Percentiles rank a stretch among this genome's conserved stretches.
phyloP scores from a whole-genome alignment of 1,139 yeast genomes.

The Zygoascus sp. region DNA sequence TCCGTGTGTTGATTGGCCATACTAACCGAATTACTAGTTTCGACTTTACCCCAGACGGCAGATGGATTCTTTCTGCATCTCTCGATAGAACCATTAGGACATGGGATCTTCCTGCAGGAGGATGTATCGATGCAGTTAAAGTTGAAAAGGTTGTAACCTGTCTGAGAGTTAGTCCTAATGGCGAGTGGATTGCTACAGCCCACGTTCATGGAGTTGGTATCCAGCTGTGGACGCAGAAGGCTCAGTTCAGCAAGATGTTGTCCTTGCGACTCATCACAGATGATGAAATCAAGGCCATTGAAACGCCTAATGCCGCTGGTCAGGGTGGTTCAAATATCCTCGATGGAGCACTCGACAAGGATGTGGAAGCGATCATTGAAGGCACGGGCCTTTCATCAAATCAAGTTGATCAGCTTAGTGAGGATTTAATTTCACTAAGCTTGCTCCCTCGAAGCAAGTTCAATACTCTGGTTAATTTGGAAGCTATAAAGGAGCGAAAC shows the following conservation, averaged over 20 bases:
- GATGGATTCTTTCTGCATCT: slow-evolving; percentile 86
- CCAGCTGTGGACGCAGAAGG: slow-evolving; percentile 84
- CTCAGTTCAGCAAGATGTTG: slow-evolving; percentile 65
- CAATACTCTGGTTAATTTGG: slow-evolving; percentile 73
- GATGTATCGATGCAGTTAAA: slow-evolving; percentile 87
- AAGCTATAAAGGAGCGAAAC: slow-evolving; percentile 77
- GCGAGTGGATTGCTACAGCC: slow-evolving; percentile 88
- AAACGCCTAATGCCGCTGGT: slow-evolving; percentile 76
- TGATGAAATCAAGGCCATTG: slow-evolving; percentile 46
- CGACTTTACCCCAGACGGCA: slow-evolving; percentile 92
- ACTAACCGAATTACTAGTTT: slow-evolving; percentile 80
- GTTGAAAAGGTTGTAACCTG: slow-evolving; percentile 76
- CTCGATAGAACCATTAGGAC: slow-evolving; percentile 87
- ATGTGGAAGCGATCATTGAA: slow-evolving; percentile 21
- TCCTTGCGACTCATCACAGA: slow-evolving; percentile 77
- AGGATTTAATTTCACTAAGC: slow-evolving; percentile 66
- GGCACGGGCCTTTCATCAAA: slow-evolving; percentile 31
- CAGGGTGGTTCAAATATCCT: slow-evolving; percentile 71
- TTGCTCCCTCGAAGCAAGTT: slow-evolving; percentile 73
- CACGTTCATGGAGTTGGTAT: slow-evolving; percentile 91
- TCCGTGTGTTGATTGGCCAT: slow-evolving; percentile 89
- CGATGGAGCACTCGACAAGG: slow-evolving; percentile 67
- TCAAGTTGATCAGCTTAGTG: slow-evolving; percentile 56
- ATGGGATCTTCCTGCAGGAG: slow-evolving; percentile 98
- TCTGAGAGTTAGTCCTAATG: slow-evolving; percentile 77